These are phyloP conservation scores for Termitomyces sp. DNA, from an alignment of 768 basidiomycete genomes.

Conservation along the genomic window DNA sequence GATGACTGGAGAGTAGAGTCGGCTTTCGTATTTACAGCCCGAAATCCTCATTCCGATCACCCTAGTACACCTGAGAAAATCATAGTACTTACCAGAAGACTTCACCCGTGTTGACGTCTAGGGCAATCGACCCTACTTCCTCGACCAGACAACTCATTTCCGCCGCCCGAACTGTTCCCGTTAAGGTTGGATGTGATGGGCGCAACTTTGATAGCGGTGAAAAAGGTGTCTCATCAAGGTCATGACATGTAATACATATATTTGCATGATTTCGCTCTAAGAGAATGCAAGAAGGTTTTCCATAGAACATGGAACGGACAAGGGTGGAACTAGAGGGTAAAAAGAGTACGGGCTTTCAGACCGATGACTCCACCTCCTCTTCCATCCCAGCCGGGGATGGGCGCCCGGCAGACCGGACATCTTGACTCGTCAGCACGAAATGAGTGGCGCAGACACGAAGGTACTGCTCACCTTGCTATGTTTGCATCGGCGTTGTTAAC, in stretches of 20 bases:
- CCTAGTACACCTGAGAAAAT: background rate
- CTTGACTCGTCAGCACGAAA: slow-evolving; percentile 23
- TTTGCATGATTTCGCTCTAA: background rate
- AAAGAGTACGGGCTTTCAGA: slow-evolving; percentile 43
- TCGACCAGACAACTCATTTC: background rate
- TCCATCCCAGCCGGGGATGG: slow-evolving; percentile 69
- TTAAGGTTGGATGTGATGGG: background rate
- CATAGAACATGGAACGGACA: background rate
- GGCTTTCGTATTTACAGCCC: too few species aligned
- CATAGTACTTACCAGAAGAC: background rate
- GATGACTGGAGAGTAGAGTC: too few species aligned
- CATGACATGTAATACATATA: background rate
- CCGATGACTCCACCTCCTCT: slow-evolving; percentile 67
- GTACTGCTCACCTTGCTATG: slow-evolving; percentile 33
- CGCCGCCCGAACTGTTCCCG: too few species aligned
- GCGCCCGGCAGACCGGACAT: slow-evolving; percentile 70
- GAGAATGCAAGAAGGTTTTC: background rate
- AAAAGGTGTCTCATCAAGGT: background rate
- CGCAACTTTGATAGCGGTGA: background rate
- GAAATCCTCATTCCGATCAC: too few species aligned
- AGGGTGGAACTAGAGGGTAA: slow-evolving; percentile 10
- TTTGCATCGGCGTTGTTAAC: slow-evolving; percentile 23
- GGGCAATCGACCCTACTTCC: background rate
- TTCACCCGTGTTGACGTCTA: background rate
- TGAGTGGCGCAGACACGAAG: slow-evolving; percentile 3